Base-by-base conservation (phyloP, 768 basidiomycete genomes). In the Floccularia luteovirens region DNA sequence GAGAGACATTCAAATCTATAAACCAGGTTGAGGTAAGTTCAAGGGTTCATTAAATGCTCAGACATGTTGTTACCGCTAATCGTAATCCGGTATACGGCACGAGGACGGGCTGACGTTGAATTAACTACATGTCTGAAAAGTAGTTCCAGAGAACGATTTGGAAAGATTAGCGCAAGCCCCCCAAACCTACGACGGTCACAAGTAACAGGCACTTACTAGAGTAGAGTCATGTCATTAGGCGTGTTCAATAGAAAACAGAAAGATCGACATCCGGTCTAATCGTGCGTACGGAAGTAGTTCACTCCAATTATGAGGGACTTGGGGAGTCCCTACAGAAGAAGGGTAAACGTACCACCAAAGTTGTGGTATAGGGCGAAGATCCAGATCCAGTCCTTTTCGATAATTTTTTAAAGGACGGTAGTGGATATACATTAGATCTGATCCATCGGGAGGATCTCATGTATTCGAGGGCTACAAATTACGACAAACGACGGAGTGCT, bases 61-160 rank as follows among this genome's bases (percentile, higher is more conserved):
- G 52, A 41, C 47, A 49, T 48, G 48, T 48, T 45, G 43, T 53
- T 54, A 48, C 53, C 52, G 45, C 50, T 46, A 44, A 42, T 48
- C 43, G 46, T 48, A 48, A 45, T 54, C 42, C 49, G 47, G 43
- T 40, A 43, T 23, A 36, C 39, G 46, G 48, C 45, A 41, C 47
- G 48, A 54, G 55, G 31, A 42, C 27, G 42, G 50, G 42, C 50
- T 60, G 58, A 54, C 58, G 53, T 57, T 43, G 49, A 48, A 51
- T 50, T 39, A 56, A 57, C 49, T 56, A 56, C 55, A 52, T 56
- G 45, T 52, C 54, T 48, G 49, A 43, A 42, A 43, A 43, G 39
- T 46, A 36, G 52, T 47, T 45, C 30, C 38, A 48, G 43, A 47
- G 49, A 47, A 41, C 54, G 51, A 50, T 42, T 19, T 43, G 43